These are phyloP conservation scores for Zychaea mexicana DNA, from an alignment of 371 early-diverging fungal genomes.

Conservation along the genomic window DNA sequence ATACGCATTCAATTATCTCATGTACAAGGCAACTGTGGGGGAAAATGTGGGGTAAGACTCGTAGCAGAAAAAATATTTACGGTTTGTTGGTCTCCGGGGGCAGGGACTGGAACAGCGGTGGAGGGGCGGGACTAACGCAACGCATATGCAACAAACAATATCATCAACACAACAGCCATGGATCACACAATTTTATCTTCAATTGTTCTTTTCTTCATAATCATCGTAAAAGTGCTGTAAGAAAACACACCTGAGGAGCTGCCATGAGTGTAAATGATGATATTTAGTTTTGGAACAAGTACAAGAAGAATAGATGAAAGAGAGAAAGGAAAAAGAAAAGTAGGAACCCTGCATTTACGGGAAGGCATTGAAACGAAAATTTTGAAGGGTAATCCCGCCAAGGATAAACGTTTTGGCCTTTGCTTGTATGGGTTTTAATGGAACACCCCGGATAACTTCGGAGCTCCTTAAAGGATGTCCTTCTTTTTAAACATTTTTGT, in stretches of 20 bases:
- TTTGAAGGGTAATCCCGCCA: constrained; percentile 4
- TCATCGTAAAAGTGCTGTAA: no score
- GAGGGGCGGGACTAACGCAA: no score
- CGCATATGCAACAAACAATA: no score
- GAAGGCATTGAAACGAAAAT: not conserved
- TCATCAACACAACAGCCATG: no score
- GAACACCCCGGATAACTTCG: constrained; percentile 4
- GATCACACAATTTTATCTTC: no score
- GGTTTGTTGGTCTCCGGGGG: constrained; percentile 45
- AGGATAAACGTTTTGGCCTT: constrained; percentile 5
- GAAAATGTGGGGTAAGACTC: constrained; percentile 5
- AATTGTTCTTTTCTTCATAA: no score
- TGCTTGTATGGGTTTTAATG: not conserved
- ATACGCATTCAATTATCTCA: not conserved
- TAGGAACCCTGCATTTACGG: not conserved
- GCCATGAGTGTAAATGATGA: not conserved
- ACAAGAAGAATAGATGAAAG: not conserved
- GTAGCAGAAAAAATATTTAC: constrained; percentile 25
- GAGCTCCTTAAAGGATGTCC: not conserved
- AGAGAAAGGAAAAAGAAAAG: not conserved
- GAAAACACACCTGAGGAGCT: not conserved
- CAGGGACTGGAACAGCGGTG: constrained; percentile 40
- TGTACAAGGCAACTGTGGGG: no score
- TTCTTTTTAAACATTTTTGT: not conserved
- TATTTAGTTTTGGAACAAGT: not conserved